Evolutionary conservation across 208 protist species (phyloP), one percentile per base, ranked within the genome.

Genomic region (Tetramitus jugosus): DNA sequence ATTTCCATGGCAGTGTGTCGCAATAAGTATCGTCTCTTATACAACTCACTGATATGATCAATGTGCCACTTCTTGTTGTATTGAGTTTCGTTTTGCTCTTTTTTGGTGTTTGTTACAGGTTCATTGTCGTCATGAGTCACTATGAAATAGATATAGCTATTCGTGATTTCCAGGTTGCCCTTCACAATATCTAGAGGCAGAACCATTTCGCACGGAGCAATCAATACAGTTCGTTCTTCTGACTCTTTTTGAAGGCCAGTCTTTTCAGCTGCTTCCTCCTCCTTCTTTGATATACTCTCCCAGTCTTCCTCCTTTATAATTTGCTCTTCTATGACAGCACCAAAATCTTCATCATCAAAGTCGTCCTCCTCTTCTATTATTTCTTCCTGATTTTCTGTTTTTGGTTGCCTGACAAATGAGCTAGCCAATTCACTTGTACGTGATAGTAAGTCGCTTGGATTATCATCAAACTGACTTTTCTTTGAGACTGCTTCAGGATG

Each of bases 1-100:
- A 76, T 76, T 60, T 76, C 69, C 8, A 76, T 56, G 14, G 14
- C 46, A 23, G 69, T 76, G 31, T 60, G 43, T 76, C 46, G 23
- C 1, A 60, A 29, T 2, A 76, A 43, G 42, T 76, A 76, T 40
- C 46, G 35, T 43, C 69, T 53, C 46, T 56, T 76, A 29, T 76
- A 60, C 8, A 76, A 39, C 26, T 76, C 69, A 29, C 29, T 29
- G 14, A 76, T 76, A 0, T 53, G 23, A 14, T 76, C 33, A 1
- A 76, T 40, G 10, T 49, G 7, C 68, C 68, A 75, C 35, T 75
- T 75, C 17, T 75, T 13, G 31, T 61, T 23, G 31, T 33, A 43
- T 26, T 35, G 3, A 20, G 29, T 17, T 42, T 60, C 69, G 2
- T 52, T 72, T 2, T 52, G 40, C 8, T 10, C 2, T 68, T 68